Base-by-base conservation (phyloP, 2,329 filamentous ascomycete genomes). In the Leptosphaerulina australis region DNA sequence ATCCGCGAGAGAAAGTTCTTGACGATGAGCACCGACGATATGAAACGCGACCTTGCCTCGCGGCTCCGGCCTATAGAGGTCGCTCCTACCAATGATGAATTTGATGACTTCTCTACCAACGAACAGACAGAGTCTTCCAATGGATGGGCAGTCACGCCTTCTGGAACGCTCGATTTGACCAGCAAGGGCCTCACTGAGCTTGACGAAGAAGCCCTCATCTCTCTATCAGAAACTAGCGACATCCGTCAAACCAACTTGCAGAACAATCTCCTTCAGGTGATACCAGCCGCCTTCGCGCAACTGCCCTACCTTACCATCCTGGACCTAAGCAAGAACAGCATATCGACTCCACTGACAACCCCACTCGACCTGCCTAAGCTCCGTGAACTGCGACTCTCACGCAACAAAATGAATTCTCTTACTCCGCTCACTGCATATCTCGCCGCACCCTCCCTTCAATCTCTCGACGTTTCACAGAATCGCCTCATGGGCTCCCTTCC, bases 1-100 rank as follows among this genome's bases (percentile, higher is more conserved):
- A 77, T 99, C 11, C 82, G 89, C 11, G 91, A 97, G 68, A 91
- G 88, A 68, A 96, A 91, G 68, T 91, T 94, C 60, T 78, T 92
- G 11, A 88, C 84, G 0, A 89, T 95, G 75, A 82, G 82, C 17
- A 91, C 89, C 0, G 88, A 91, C 11, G 88, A 94, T 44, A 77
- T 97, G 55, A 96, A 96, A 72, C 82, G 83, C 31, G 84, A 86
- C 33, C 75, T 97, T 33, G 81, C 83, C 15, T 81, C 81, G 26
- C 83, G 90, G 20, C 75, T 92, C 53, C 82, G 85, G 67, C 83
- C 88, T 58, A 53, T 21, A 21, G 55, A 45, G 2, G 22, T 51
- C 51, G 50, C 33, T 21, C n/a, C 48, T 22, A 40, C 44, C 1
- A 44, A 48, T 14, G 55, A 50, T 1, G 26, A 25, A 0, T 24